Evolutionary conservation across 2,329 filamentous ascomycete species (phyloP).

Genomic region (Trichoderma sp.): DNA sequence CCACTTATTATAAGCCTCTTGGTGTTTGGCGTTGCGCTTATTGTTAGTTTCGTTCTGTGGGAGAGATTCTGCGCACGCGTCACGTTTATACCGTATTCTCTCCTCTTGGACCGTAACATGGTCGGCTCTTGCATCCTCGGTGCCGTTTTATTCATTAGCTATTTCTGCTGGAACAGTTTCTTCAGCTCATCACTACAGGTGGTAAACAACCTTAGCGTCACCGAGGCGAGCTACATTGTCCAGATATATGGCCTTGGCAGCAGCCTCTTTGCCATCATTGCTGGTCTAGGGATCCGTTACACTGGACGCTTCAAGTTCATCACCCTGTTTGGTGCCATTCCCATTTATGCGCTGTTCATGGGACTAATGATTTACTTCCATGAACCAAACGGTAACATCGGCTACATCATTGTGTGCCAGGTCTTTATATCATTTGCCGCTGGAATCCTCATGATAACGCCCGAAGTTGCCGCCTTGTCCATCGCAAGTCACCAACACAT

Average conservation of each 20-base stretch:
- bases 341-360: background rate
- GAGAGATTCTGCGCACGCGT: conserved; percentile 46
- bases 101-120: conserved; percentile 43
- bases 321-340: conserved; percentile 39
- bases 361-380: conserved; percentile 28
- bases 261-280: conserved; percentile 48
- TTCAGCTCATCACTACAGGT: conserved; percentile 49
- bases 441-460: conserved; percentile 48
- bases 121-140: conserved; percentile 44
- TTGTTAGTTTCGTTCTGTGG: conserved; percentile 45
- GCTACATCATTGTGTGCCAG: conserved; percentile 60
- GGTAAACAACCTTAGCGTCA: conserved; percentile 43
- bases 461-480: conserved; percentile 61
- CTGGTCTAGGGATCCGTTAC: conserved; percentile 49
- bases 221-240: conserved; percentile 47
- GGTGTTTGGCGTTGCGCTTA: conserved; percentile 43
- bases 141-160: conserved; percentile 43
- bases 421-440: conserved; percentile 57
- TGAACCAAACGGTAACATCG: conserved; percentile 41
- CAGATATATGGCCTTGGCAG: conserved; percentile 53
- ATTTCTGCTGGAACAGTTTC: conserved; percentile 45
- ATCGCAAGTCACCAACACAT: conserved; percentile 59
- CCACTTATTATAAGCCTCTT: conserved; percentile 49
- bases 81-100: conserved; percentile 44
- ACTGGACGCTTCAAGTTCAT: conserved; percentile 56